Evolutionary conservation across 2,329 filamentous ascomycete genomes (phyloP).

Genomic region (Fusarium anguioides): DNA sequence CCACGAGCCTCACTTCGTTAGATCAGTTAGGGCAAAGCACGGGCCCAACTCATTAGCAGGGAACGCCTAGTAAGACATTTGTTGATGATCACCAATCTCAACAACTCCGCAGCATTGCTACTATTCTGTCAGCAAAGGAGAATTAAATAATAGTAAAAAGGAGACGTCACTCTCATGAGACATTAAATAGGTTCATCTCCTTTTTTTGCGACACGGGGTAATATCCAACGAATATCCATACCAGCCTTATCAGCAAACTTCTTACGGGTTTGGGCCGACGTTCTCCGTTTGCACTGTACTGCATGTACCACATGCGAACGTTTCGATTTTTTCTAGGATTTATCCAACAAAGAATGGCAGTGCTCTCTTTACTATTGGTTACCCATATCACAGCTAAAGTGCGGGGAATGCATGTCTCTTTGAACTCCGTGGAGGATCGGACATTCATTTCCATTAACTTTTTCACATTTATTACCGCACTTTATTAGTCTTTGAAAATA

Average conservation of each 20-base stretch:
- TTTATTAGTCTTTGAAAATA: background rate
- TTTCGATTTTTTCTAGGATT: conserved; percentile 1
- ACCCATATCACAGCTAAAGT: conserved; percentile 1
- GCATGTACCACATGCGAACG: conserved; percentile 9
- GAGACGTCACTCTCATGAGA: conserved; percentile 12
- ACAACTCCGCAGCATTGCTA: conserved; percentile 17
- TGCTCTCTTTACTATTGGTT: conserved; percentile 19
- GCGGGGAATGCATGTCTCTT: conserved; percentile 31
- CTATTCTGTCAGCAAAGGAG: background rate
- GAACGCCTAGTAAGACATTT: conserved; percentile 27
- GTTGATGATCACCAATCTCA: conserved; percentile 39
- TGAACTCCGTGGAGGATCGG: conserved; percentile 12
- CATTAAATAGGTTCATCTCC: conserved; percentile 8
- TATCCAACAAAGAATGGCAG: background rate
- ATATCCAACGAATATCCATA: background rate
- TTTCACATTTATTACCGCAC: background rate
- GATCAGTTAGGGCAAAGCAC: conserved; percentile 39
- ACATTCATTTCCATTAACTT: conserved; percentile 8
- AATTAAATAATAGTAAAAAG: conserved; percentile 27
- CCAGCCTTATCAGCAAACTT: conserved; percentile 6
- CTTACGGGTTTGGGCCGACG: too few relatives aligned
- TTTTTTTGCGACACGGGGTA: background rate
- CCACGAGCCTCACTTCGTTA: conserved; percentile 38
- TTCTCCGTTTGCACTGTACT: conserved; percentile 9
- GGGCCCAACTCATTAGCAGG: conserved; percentile 36